Conservation (phyloP, 2,329 filamentous ascomycete genomes). For the Emergomyces africanus region DNA sequence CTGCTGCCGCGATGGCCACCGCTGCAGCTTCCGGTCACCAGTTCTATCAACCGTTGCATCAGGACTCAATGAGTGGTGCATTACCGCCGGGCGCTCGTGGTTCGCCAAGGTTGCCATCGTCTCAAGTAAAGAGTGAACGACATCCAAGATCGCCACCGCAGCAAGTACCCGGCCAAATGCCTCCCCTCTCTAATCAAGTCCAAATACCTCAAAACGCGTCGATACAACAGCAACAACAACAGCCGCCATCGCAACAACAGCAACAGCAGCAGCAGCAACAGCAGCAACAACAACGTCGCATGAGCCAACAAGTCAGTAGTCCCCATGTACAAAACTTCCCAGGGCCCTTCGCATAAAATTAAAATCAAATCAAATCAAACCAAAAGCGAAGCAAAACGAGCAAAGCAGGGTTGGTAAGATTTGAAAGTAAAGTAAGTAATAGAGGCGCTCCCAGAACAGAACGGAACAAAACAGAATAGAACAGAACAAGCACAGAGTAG, state of each 20-base stretch:
- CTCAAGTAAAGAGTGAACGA: constrained; percentile 58
- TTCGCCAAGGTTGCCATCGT: constrained; percentile 63
- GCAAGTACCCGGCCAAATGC: constrained; percentile 51
- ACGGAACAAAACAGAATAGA: neutral
- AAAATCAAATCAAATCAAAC: no score
- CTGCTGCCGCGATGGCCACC: constrained; percentile 87
- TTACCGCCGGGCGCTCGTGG: constrained; percentile 42
- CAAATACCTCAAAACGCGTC: constrained; percentile 23
- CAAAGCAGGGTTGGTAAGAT: neutral
- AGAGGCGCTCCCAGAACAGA: neutral
- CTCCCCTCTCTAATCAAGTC: constrained; percentile 25
- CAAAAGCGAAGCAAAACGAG: neutral
- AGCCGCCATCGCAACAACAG: constrained; percentile 22
- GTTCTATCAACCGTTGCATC: constrained; percentile 55
- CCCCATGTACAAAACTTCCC: constrained; percentile 43
- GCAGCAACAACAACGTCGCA: constrained; percentile 39
- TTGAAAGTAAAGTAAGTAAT: no score
- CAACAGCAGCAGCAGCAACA: constrained; percentile 28
- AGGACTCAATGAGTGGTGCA: constrained; percentile 55
- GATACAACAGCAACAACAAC: constrained; percentile 18
- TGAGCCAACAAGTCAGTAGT: constrained; percentile 63
- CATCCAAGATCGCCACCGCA: constrained; percentile 65
- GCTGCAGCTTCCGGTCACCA: constrained; percentile 73
- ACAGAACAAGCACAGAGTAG: no score
- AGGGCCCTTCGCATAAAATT: neutral